Base-by-base conservation (phyloP, 768 basidiomycete species). In the Termitomyces sp. region DNA sequence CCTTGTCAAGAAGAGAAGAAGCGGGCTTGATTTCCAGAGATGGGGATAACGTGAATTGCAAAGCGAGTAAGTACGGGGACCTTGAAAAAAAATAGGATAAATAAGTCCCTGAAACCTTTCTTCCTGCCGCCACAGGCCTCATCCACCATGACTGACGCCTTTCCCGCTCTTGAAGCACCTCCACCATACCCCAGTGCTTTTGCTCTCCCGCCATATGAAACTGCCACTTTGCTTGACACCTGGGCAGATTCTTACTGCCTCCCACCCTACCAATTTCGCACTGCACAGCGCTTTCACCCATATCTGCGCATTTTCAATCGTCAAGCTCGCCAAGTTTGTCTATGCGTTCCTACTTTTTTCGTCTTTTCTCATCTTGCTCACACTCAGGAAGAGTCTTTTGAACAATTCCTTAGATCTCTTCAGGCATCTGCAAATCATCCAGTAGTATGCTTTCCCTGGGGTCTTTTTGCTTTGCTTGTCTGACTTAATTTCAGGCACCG, bases 231-330 rank as follows among this genome's bases (percentile, higher is more conserved):
- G 2, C 31, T 54, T 0, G 56, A 58, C 46, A 46, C 61, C 9
- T 62, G 57, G 41, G 57, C 48, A 16, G 65, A 66, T 46, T 58
- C 65, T 3, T 60, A 57, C 30, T 56, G 65, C 24, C 56, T 66
- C 6, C 65, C 65, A 0, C 42, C 60, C 0, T 66, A 66, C 22
- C 57, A 55, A 41, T 37, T 27, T n/a, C 60, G 65, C 5, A 55
- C 60, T 22, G 56, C 59, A 11, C 36, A 47, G 2, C 60, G 65
- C 15, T 64, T 49, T 27, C 65, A 64, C 39, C 65, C 65, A 1
- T 66, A 66, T 39, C 39, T 51, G 49, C 55, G 60, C 24, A 36
- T 55, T 8, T 33, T 45, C 13, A n/a, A 30, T 15, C 31, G 37
- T 7, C 37, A 30, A 30, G 42, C 30, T 39, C 39, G 18, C 3